phyloP scores from a whole-genome alignment of 805 yeast genomes.

The Cyberlindnera sargentensis region DNA sequence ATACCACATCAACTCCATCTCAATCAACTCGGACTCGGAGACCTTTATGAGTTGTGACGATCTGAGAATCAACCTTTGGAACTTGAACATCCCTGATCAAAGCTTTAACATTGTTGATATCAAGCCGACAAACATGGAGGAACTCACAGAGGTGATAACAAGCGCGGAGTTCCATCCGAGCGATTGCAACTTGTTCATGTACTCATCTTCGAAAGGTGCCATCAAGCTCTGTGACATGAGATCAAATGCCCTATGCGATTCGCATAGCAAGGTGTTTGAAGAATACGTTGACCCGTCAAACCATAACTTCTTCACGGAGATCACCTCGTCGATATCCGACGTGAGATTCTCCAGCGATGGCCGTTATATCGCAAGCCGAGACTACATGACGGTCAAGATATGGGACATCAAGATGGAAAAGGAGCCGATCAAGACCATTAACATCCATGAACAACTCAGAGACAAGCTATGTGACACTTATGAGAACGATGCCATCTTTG shows the following conservation, averaged over 20 bases:
- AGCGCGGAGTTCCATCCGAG: conserved; percentile 94
- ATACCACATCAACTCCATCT: conserved; percentile 93
- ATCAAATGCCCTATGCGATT: conserved; percentile 87
- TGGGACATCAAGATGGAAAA: conserved; percentile 99
- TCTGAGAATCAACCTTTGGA: conserved; percentile 93
- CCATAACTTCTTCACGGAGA: conserved; percentile 95
- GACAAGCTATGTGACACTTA: conserved; percentile 94
- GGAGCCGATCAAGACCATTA: conserved; percentile 88
- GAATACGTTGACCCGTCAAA: conserved; percentile 88
- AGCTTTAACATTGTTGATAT: conserved; percentile 96
- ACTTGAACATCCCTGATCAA: conserved; percentile 88
- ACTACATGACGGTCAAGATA: conserved; percentile 92
- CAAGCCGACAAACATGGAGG: conserved; percentile 98
- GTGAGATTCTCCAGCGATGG: conserved; percentile 91
- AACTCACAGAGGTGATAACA: conserved; percentile 94
- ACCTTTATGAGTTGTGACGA: conserved; percentile 92
- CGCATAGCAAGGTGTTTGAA: conserved; percentile 80
- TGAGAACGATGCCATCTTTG: conserved; percentile 97
- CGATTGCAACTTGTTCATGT: conserved; percentile 90
- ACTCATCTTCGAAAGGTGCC: conserved; percentile 91
- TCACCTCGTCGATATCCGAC: conserved; percentile 89
- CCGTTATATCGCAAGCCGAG: conserved; percentile 91
- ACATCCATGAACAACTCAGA: conserved; percentile 91
- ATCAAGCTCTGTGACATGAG: conserved; percentile 96
- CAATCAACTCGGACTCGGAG: conserved; percentile 93